Evolutionary conservation across 1,284 basidiomycete species (phyloP).

Genomic region (Tremellales sp.): DNA sequence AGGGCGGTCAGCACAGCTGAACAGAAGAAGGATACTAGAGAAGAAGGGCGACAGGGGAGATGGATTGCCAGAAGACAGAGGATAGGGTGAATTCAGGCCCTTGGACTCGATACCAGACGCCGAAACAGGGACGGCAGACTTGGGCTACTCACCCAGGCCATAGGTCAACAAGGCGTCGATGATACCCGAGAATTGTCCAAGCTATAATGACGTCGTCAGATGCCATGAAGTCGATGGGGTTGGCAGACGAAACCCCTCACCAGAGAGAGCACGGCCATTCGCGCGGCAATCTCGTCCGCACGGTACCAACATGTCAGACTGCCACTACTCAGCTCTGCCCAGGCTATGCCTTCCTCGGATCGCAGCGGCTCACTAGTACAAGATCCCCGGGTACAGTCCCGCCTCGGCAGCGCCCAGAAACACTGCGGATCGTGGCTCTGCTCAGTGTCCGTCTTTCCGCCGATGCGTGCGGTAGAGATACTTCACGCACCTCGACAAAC

Average conservation of each 20-base stretch:
- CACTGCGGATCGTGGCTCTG: conserved; percentile 1
- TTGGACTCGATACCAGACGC: no score
- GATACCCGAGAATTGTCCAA: conserved; percentile 24
- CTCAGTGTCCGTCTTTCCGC: background rate
- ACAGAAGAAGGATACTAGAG: background rate
- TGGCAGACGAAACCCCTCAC: conserved; percentile 3
- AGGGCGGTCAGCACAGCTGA: conserved; percentile 1
- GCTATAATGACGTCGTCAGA: background rate
- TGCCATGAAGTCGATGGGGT: background rate
- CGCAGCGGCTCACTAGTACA: conserved; percentile 13
- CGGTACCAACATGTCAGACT: conserved; percentile 30
- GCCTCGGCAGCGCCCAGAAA: conserved; percentile 20
- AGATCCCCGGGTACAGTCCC: conserved; percentile 24
- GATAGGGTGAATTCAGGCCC: no score
- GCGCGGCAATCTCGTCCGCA: conserved; percentile 28
- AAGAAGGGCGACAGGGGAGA: no score
- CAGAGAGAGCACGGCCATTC: conserved; percentile 13
- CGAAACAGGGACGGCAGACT: no score
- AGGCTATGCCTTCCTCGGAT: no score
- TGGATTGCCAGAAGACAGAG: no score
- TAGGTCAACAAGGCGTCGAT: conserved; percentile 21
- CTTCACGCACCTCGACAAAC: conserved; percentile 8
- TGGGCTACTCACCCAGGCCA: conserved; percentile 23
- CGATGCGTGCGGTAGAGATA: no score
- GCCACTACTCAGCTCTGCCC: background rate